These are phyloP conservation scores for Trametes cubensis DNA, from an alignment of 768 basidiomycete genomes.

Conservation along the genomic window DNA sequence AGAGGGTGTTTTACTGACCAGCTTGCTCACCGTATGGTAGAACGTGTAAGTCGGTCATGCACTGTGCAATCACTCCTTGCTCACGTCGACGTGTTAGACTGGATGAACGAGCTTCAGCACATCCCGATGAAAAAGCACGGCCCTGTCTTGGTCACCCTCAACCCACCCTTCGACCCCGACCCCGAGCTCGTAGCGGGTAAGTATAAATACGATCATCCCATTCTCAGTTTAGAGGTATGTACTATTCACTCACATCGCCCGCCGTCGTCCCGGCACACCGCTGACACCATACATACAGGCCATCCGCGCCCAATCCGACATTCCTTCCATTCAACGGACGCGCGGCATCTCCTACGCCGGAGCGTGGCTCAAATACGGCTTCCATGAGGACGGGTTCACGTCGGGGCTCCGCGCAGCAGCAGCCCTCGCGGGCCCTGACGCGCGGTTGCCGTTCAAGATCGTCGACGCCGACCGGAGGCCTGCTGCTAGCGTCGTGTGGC, in stretches of 20 bases:
- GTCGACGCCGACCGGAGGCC: constrained; percentile 36
- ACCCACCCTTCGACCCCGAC: constrained; percentile 65
- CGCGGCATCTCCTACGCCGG: constrained; percentile 65
- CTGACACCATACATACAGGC: constrained; percentile 39
- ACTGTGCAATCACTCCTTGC: not conserved
- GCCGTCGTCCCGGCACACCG: not conserved
- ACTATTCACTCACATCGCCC: not conserved
- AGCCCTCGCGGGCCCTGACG: constrained; percentile 5
- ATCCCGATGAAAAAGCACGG: constrained; percentile 57
- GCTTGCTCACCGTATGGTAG: not conserved
- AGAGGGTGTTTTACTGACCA: constrained; percentile 26
- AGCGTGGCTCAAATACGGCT: constrained; percentile 76
- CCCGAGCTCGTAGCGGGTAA: constrained; percentile 41
- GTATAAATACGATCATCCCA: constrained; percentile 70
- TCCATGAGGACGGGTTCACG: constrained; percentile 80
- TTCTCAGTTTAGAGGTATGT: constrained; percentile 55
- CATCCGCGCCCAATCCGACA: constrained; percentile 53
- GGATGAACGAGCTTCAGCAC: constrained; percentile 78
- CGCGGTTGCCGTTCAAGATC: not conserved
- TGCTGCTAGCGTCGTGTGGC: constrained; percentile 26
- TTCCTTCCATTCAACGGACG: constrained; percentile 61
- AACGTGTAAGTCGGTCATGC: not conserved
- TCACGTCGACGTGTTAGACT: constrained; percentile 46
- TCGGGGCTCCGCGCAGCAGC: constrained; percentile 43
- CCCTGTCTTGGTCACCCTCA: constrained; percentile 71